Conservation (phyloP, 768 basidiomycete species). For the Suillus fuscotomentosus region DNA sequence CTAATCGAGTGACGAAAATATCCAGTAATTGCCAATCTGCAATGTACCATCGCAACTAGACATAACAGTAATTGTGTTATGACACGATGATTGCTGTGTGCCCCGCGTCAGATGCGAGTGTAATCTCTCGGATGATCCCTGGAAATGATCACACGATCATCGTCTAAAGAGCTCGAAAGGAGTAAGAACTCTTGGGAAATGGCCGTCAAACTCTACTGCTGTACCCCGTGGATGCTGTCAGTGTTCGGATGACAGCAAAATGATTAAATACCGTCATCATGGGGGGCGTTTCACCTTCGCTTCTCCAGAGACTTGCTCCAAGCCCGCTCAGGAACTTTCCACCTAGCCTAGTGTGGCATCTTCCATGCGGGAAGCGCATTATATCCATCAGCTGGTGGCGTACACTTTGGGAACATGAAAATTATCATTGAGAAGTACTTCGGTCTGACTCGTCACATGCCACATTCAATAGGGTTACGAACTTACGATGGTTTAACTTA, state of each 20-base stretch:
- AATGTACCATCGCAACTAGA: background rate
- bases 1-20: background rate
- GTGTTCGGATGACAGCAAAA: background rate
- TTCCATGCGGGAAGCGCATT: background rate
- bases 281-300: background rate
- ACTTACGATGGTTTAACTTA: too few species aligned
- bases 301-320: background rate
- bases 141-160: background rate
- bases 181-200: background rate
- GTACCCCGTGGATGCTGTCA: background rate
- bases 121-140: background rate
- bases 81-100: background rate
- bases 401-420: background rate
- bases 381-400: background rate
- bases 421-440: background rate
- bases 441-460: background rate
- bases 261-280: background rate
- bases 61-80: background rate
- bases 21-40: background rate
- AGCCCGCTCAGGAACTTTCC: background rate
- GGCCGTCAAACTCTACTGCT: background rate
- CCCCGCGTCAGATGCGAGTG: background rate
- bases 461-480: too few species aligned
- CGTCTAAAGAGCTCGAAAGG: background rate
- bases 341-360: background rate